phyloP scores from a whole-genome alignment of 2,329 filamentous ascomycete genomes.

The Ophiostoma perfectum region DNA sequence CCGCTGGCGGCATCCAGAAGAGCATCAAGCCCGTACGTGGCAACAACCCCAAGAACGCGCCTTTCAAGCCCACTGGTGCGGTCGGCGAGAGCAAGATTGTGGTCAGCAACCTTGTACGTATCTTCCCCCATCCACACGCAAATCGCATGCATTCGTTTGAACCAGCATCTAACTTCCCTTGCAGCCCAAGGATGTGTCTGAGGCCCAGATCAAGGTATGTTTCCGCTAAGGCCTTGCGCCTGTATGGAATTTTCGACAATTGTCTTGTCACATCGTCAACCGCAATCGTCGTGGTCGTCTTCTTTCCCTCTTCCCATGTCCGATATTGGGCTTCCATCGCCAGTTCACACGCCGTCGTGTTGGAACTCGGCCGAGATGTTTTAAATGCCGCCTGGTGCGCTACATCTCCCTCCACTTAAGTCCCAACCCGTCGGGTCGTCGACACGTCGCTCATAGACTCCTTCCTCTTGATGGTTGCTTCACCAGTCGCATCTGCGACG shows the following conservation, averaged over 20 bases:
- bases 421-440: constrained; percentile 23
- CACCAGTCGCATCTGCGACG: constrained; percentile 24
- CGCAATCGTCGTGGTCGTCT: constrained; percentile 28
- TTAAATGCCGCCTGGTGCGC: constrained; percentile 20
- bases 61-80: constrained; percentile 57
- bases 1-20: constrained; percentile 84
- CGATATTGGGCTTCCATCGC: constrained; percentile 17
- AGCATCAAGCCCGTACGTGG: constrained; percentile 57
- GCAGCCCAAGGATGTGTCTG: constrained; percentile 91
- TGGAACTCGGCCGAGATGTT: background rate
- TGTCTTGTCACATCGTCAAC: constrained; percentile 26
- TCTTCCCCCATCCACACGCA: background rate
- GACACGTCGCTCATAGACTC: constrained; percentile 32
- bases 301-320: constrained; percentile 25
- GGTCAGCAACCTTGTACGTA: constrained; percentile 92
- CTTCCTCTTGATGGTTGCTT: constrained; percentile 36
- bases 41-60: constrained; percentile 53
- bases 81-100: constrained; percentile 89
- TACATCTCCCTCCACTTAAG: constrained; percentile 20
- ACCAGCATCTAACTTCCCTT: constrained; percentile 41
- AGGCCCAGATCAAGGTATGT: constrained; percentile 99
- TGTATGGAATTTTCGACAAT: constrained; percentile 64
- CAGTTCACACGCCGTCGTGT: background rate
- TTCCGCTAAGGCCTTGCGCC: constrained; percentile 70
- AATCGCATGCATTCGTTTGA: background rate